phyloP scores from a whole-genome alignment of 192 early-diverging fungal genomes.

The Backusella westeae region DNA sequence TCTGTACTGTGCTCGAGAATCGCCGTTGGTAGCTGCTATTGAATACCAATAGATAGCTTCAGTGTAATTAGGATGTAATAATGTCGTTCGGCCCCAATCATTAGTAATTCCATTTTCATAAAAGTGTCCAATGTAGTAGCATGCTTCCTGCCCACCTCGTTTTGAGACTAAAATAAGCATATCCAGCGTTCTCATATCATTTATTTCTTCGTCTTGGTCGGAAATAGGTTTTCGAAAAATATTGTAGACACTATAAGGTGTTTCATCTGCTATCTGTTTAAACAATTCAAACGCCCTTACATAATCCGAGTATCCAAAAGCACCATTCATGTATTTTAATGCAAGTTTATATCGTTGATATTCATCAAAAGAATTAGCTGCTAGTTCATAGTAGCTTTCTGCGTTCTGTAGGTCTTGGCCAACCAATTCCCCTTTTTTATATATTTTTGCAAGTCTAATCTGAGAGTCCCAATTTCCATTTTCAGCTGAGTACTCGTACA shows the following conservation, averaged over 20 bases:
- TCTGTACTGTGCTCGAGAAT: background rate
- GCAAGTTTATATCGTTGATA: background rate
- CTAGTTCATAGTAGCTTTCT: background rate
- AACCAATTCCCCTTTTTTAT: background rate
- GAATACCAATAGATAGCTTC: background rate
- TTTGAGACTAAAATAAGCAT: background rate
- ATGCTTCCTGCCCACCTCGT: fast-evolving
- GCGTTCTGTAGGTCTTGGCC: background rate
- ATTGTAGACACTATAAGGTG: background rate
- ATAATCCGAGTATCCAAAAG: background rate
- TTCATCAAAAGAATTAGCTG: background rate
- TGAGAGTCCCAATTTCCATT: background rate
- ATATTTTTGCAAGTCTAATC: background rate
- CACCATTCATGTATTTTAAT: background rate
- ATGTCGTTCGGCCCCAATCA: too few species aligned
- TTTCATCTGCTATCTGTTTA: background rate
- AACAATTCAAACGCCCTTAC: background rate
- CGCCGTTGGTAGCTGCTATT: background rate
- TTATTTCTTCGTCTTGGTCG: fast-evolving
- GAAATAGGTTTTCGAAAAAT: background rate
- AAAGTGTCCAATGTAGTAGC: background rate
- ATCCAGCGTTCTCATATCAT: background rate
- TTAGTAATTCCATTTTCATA: too few species aligned
- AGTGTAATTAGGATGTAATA: background rate
- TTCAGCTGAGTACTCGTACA: background rate